Conservation (phyloP, 2,329 filamentous ascomycete species). For the Dendrostoma leiphaemia region DNA sequence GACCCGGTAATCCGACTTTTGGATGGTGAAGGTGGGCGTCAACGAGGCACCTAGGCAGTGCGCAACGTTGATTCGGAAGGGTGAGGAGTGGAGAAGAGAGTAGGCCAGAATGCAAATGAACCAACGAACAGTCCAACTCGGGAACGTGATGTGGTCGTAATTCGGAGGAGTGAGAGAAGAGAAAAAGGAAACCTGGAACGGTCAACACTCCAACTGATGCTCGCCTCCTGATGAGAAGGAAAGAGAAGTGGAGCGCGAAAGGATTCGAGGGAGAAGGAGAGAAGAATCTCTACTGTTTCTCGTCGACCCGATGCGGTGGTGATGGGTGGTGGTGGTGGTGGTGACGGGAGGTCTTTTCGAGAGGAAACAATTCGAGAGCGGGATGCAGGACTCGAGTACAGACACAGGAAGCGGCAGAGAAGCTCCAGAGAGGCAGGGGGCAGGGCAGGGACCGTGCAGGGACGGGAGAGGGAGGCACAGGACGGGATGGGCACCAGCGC, state of each 20-base stretch:
- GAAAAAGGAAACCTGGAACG: constrained; percentile 15
- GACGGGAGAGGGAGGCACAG: not conserved
- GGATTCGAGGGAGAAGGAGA: constrained; percentile 5
- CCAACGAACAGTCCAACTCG: too few species aligned
- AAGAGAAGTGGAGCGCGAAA: not conserved
- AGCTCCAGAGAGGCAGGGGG: not conserved
- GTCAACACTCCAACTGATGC: constrained; percentile 17
- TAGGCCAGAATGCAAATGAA: not conserved
- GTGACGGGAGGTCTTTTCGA: not conserved
- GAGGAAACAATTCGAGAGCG: constrained; percentile 1
- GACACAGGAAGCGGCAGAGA: not conserved
- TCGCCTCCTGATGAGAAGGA: not conserved
- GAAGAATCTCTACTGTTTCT: constrained; percentile 13
- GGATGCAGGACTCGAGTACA: not conserved
- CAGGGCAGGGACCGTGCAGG: not conserved
- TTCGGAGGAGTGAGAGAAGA: not conserved
- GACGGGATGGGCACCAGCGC: not conserved
- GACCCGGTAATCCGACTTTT: not conserved
- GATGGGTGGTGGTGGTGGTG: constrained; percentile 2
- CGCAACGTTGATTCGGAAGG: not conserved
- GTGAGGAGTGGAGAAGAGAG: not conserved
- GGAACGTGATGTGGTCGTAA: too few species aligned
- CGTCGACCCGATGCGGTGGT: constrained; percentile 9
- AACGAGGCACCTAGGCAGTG: too few species aligned
- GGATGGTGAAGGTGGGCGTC: not conserved